Conservation (phyloP, 164 flowering plant species). For the Kingdonia uniflora region DNA sequence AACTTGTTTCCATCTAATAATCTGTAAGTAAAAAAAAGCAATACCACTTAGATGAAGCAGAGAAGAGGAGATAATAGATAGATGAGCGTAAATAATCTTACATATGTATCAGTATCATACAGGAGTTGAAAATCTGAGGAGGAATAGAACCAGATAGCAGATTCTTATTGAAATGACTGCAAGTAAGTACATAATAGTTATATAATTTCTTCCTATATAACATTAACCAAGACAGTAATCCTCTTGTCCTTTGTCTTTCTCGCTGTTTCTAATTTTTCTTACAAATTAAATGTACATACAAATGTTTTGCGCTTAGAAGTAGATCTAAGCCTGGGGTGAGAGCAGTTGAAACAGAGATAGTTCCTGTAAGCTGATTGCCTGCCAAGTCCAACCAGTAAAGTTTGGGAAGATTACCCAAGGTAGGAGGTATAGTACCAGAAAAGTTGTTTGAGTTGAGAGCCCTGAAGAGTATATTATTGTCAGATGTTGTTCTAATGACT, state of each 20-base stretch:
- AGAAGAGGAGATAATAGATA: neutral
- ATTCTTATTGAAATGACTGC: constrained; percentile 93
- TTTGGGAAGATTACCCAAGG: constrained; percentile 66
- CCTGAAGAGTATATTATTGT: constrained; percentile 27
- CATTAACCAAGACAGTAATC: no score
- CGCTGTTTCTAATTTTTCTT: no score
- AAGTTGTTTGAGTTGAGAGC: constrained; percentile 85
- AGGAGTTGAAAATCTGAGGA: constrained; percentile 46
- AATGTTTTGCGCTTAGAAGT: constrained; percentile 70
- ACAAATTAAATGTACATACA: constrained; percentile 37
- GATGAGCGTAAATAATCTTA: constrained; percentile 29
- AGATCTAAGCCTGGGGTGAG: constrained; percentile 63
- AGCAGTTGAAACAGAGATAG: constrained; percentile 58
- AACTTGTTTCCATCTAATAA: constrained; percentile 75
- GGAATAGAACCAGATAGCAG: constrained; percentile 76
- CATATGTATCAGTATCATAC: constrained; percentile 80
- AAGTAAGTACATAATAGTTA: neutral
- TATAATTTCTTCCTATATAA: no score
- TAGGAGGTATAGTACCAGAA: constrained; percentile 60
- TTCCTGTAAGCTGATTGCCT: constrained; percentile 71
- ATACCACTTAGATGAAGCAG: no score
- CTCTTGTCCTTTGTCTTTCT: no score
- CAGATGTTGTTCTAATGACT: no score
- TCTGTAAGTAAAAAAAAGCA: constrained; percentile 27
- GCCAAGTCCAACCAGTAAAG: constrained; percentile 91